Conservation (phyloP, 129 eudicot species). For the Helianthus annuus region HanXRQr2.0-SUNRISE NC_035446.2:136945895-136946394, state of each 20-base stretch:
- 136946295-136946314: too few species aligned
- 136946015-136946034: neutral
- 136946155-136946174: neutral
- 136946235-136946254: too few species aligned
- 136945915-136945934: conserved; percentile 78
- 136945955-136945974: conserved; percentile 28
- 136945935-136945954: conserved; percentile 64
- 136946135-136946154: neutral
- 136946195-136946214: neutral
- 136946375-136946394: too few species aligned
- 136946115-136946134: neutral
- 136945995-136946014: too few species aligned
- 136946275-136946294: too few species aligned
- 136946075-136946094: conserved; percentile 20
- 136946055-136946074: neutral
- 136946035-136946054: conserved; percentile 19
- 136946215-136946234: too few species aligned
- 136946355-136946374: too few species aligned
- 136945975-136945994: neutral
- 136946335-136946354: too few species aligned
- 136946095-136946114: neutral
- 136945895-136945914: conserved; percentile 76
- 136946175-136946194: neutral
- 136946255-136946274: too few species aligned
- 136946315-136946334: too few species aligned